These are phyloP conservation scores for Corynascus novoguineensis DNA, from an alignment of 495 filamentous ascomycete species.

Conservation along the genomic window DNA sequence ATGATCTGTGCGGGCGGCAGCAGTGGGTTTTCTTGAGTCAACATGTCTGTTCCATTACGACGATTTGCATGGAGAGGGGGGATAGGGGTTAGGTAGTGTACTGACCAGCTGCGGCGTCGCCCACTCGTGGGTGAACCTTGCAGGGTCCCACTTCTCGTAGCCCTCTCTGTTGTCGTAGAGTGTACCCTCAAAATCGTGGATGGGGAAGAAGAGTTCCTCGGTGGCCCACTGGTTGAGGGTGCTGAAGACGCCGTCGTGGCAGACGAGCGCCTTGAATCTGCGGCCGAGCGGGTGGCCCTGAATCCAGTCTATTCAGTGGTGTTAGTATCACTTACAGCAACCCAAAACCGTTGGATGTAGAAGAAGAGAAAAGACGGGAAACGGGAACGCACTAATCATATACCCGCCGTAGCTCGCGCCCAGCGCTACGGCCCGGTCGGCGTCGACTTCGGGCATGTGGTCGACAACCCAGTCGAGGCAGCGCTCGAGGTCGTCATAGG, in stretches of 20 bases:
- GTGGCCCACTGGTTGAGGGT: slow-evolving; percentile 66
- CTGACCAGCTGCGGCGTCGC: slow-evolving; percentile 67
- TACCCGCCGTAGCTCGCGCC: slow-evolving; percentile 86
- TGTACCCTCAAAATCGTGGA: slow-evolving; percentile 74
- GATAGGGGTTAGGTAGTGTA: not conserved
- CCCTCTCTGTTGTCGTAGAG: slow-evolving; percentile 66
- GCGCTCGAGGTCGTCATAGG: slow-evolving; percentile 75
- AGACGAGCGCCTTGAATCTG: slow-evolving; percentile 84
- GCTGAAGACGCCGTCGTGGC: slow-evolving; percentile 85
- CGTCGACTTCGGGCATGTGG: slow-evolving; percentile 71
- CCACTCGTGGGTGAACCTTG: slow-evolving; percentile 61
- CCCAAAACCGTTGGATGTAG: not conserved
- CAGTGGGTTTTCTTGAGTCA: too few species aligned
- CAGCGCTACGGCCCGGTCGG: slow-evolving; percentile 66
- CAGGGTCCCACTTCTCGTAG: slow-evolving; percentile 82
- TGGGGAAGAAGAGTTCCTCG: slow-evolving; percentile 86
- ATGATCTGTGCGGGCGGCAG: slow-evolving; percentile 58
- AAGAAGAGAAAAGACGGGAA: not conserved
- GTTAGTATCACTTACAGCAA: not conserved
- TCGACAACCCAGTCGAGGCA: slow-evolving; percentile 72
- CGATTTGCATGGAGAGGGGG: too few species aligned
- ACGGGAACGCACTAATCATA: slow-evolving; percentile 60
- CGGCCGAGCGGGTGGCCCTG: slow-evolving; percentile 64
- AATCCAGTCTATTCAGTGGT: slow-evolving; percentile 52
- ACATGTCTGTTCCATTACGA: too few species aligned